Percentiles rank a stretch among this genome's conserved stretches.
Conservation (phyloP, 768 basidiomycete genomes). For the Dentipellis fragilis region DNA sequence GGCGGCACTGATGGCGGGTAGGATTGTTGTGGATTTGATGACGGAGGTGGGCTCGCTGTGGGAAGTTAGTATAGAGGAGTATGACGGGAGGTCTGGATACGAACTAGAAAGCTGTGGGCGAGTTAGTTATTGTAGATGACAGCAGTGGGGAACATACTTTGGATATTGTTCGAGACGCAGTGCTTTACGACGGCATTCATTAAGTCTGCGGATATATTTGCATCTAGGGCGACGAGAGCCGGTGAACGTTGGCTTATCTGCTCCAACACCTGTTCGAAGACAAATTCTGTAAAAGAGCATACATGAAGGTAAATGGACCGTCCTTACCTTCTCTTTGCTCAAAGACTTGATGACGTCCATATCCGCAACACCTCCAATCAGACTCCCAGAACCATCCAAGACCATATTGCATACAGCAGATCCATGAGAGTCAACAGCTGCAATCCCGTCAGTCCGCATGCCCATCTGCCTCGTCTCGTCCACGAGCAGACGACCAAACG, state of each 20-base stretch:
- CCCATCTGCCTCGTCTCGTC: constrained; percentile 50
- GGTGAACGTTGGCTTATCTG: constrained; percentile 43
- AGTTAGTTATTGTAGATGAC: not conserved
- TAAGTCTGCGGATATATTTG: constrained; percentile 50
- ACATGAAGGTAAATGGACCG: not conserved
- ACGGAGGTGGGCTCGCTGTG: constrained; percentile 89
- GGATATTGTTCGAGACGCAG: constrained; percentile 36
- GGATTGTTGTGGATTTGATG: constrained; percentile 62
- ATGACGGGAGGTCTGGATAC: constrained; percentile 15
- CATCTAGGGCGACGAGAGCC: constrained; percentile 61
- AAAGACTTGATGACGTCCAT: constrained; percentile 64
- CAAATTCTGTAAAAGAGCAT: not conserved
- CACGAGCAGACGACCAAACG: constrained; percentile 59
- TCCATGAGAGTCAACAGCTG: constrained; percentile 28
- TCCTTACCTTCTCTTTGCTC: constrained; percentile 33
- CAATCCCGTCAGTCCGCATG: constrained; percentile 74
- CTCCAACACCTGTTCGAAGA: constrained; percentile 34
- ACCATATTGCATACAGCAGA: constrained; percentile 87
- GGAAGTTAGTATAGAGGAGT: not conserved
- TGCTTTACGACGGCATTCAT: constrained; percentile 42
- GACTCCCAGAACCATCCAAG: constrained; percentile 56
- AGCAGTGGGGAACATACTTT: constrained; percentile 34
- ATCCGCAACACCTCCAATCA: constrained; percentile 85
- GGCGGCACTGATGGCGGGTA: constrained; percentile 46
- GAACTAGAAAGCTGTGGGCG: constrained; percentile 62